phyloP scores from a whole-genome alignment of 176 grass and related monocot genomes.

The Hordeum vulgare region MorexV3_pseudomolecules_assembly NC_058518.1:179103097-179103596 shows the following conservation, averaged over 20 bases:
- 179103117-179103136: no score
- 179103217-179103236: background rate
- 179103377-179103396: background rate
- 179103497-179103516: slow-evolving; percentile 98
- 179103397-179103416: background rate
- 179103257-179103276: background rate
- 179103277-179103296: background rate
- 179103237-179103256: background rate
- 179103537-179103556: slow-evolving; percentile 88
- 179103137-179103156: background rate
- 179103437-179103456: background rate
- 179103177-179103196: background rate
- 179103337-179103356: background rate
- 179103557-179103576: slow-evolving; percentile 71
- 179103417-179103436: background rate
- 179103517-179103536: slow-evolving; percentile 83
- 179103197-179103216: background rate
- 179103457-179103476: background rate
- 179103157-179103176: background rate
- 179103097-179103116: no score
- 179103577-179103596: slow-evolving; percentile 94
- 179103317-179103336: background rate
- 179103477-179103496: background rate
- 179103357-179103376: background rate
- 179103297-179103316: background rate